Evolutionary conservation across 208 protist species (phyloP), one percentile per base, ranked within the genome.

Genomic region (Leishmania braziliensis): DNA sequence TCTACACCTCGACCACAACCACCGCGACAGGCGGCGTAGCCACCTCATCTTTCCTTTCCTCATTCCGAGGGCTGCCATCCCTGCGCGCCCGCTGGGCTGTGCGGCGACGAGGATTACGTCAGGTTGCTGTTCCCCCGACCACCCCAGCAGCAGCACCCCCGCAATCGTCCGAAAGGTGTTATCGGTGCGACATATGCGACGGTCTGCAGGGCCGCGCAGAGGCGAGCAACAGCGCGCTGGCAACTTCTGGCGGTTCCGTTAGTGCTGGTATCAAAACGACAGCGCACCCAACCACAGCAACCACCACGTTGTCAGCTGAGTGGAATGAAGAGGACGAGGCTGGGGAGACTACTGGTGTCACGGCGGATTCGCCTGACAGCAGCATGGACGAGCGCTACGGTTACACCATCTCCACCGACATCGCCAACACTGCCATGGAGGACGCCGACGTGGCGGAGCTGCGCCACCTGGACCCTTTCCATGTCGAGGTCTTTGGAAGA

Each of bases 141-240:
- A 53, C 46, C 10, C 56, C 54, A 23, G 77, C 56, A 50, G 73
- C 72, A 58, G 70, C 48, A 69, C 68, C 77, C 29, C 39, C 70
- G 12, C 70, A 60, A 26, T 53, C 81, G 29, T 36, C 53, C 53
- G 76, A 85, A 51, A 78, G 88, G 72, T 89, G 88, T 75, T 94
- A 94, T 78, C 90, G 90, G 0, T 94, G 90, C 69, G 88, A 94
- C 56, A 87, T 94, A 26, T 94, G 90, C 56, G 87, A 91, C 58
- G 84, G 88, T 20, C 82, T 94, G 53, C 82, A 85, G 65, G 51
- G 53, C 74, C 74, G 50, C 56, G 51, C 36, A 43, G 53, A 76
- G 33, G 53, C 6, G 33, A 43, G 48, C 51, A 14, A 73, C 39
- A 1, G 26, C 69, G 48, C 69, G 26, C 33, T 51, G 69, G 9